Evolutionary conservation across 1,284 basidiomycete genomes (phyloP).

Genomic region (Phylloboletellus chloephorus): DNA sequence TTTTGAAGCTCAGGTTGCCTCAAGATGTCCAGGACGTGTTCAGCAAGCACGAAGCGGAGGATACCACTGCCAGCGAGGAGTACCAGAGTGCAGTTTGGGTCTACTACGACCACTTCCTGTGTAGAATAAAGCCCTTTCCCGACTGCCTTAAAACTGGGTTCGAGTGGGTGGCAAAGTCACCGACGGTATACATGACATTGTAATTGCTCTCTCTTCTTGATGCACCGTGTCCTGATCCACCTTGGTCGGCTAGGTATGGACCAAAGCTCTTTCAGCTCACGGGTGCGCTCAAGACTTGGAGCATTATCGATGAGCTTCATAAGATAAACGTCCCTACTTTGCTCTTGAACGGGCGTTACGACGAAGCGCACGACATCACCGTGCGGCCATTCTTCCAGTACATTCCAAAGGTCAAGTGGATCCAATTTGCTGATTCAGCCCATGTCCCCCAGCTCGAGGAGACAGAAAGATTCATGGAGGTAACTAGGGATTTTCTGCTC

Average conservation of each 20-base stretch:
- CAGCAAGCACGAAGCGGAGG: conserved; percentile 24
- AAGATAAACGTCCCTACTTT: conserved; percentile 32
- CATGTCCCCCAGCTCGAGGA: too few species aligned
- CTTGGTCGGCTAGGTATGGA: too few species aligned
- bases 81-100: conserved; percentile 22
- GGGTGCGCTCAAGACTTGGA: too few species aligned
- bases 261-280: conserved; percentile 30
- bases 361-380: conserved; percentile 30
- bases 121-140: conserved; percentile 17
- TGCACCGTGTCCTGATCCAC: too few species aligned
- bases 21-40: conserved; percentile 18
- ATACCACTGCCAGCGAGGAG: conserved; percentile 18
- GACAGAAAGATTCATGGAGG: too few species aligned
- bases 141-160: conserved; percentile 16
- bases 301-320: conserved; percentile 29
- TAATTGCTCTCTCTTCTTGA: not conserved
- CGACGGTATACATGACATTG: conserved; percentile 19
- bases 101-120: conserved; percentile 24
- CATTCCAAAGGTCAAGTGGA: conserved; percentile 33
- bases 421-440: conserved; percentile 29
- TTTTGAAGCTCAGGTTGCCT: conserved; percentile 18
- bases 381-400: conserved; percentile 29
- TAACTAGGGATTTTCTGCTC: too few species aligned
- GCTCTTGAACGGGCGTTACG: conserved; percentile 30
- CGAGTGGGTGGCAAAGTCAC: conserved; percentile 11